Conservation (phyloP, 352 stramenopile genomes). For the Globisporangium parvum region DNA sequence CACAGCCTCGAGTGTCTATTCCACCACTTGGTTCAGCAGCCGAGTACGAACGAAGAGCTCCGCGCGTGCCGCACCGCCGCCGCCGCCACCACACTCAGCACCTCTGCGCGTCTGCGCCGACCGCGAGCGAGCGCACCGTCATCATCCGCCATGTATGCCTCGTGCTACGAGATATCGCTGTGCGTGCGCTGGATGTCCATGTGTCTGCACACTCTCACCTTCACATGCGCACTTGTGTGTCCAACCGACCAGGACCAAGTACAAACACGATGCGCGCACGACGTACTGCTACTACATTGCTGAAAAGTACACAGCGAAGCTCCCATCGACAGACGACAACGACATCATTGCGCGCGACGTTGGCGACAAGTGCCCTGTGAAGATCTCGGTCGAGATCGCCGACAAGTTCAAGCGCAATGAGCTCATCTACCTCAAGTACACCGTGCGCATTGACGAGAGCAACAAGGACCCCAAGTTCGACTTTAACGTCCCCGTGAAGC, state of each 20-base stretch:
- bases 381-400: slow-evolving; percentile 57
- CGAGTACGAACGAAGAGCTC: slow-evolving; percentile 14
- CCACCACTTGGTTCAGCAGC: slow-evolving; percentile 8
- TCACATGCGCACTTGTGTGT: not conserved
- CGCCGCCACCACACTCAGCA: slow-evolving; percentile 1
- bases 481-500: slow-evolving; percentile 42
- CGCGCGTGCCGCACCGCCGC: not conserved
- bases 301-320: slow-evolving; percentile 48
- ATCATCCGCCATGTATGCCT: not conserved
- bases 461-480: slow-evolving; percentile 39
- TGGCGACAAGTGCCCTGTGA: slow-evolving; percentile 49
- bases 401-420: slow-evolving; percentile 38
- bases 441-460: slow-evolving; percentile 48
- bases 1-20: slow-evolving; percentile 1
- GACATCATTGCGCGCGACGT: slow-evolving; percentile 34
- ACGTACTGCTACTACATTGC: slow-evolving; percentile 81
- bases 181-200: not conserved
- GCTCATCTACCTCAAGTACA: slow-evolving; percentile 54
- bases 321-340: slow-evolving; percentile 28
- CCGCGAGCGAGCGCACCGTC: not conserved
- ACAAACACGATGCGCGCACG: slow-evolving; percentile 71
- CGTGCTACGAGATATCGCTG: not conserved
- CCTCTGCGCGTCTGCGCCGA: too few species aligned
- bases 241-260: slow-evolving; percentile 25
- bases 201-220: not conserved